Percentiles rank a stretch among this genome's conserved stretches.
Evolutionary conservation across 306 rosid genomes (phyloP).

Genomic region (Begonia loranthoides): DNA sequence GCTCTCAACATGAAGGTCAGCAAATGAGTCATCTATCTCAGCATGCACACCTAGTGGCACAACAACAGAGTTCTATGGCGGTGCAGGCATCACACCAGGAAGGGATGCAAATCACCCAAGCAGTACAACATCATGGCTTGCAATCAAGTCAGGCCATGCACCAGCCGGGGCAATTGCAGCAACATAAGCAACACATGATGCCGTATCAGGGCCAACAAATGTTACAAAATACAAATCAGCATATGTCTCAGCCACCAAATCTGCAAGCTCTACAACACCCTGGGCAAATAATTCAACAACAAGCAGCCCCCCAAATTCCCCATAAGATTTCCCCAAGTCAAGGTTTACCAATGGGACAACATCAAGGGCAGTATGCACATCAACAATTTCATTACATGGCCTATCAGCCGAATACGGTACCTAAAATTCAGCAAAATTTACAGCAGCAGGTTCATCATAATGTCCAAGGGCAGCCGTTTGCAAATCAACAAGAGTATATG

Average conservation of each 20-base stretch:
- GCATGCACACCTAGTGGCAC: constrained; percentile 42
- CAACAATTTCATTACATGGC: constrained; percentile 56
- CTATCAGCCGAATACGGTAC: constrained; percentile 43
- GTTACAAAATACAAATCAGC: constrained; percentile 21
- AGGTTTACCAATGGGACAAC: constrained; percentile 35
- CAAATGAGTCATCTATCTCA: constrained; percentile 35
- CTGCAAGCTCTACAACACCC: constrained; percentile 28
- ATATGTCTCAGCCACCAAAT: constrained; percentile 6
- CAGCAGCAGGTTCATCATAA: constrained; percentile 42
- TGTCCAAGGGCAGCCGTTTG: constrained; percentile 37
- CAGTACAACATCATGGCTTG: constrained; percentile 36
- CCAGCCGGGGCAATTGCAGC: constrained; percentile 26
- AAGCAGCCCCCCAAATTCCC: constrained; percentile 22
- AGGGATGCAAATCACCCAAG: constrained; percentile 34
- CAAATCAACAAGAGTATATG: constrained; percentile 50
- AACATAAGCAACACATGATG: constrained; percentile 31
- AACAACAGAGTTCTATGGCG: constrained; percentile 31
- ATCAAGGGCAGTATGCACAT: constrained; percentile 44
- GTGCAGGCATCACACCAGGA: constrained; percentile 31
- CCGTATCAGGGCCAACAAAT: constrained; percentile 43
- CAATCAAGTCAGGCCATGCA: constrained; percentile 31
- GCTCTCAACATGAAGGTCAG: constrained; percentile 38
- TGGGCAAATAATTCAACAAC: constrained; percentile 47
- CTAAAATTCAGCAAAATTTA: constrained; percentile 46
- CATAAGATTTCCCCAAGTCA: constrained; percentile 52